phyloP scores from a whole-genome alignment of 768 basidiomycete species.

The Termitomyces sp. region DNA sequence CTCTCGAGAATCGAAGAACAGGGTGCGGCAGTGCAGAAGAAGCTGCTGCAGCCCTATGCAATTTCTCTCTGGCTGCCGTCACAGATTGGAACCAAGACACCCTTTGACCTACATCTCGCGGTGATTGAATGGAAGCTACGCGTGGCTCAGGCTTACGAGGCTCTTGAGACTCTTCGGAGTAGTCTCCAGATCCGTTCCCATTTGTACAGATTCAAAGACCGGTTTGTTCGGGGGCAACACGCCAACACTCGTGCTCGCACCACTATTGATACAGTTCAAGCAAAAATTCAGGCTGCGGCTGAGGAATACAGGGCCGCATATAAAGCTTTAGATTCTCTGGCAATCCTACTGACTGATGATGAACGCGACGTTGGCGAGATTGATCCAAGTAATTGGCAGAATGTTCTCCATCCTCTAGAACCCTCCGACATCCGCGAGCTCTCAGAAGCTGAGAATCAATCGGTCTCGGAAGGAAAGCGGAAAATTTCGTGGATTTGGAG shows the following conservation, averaged over 20 bases:
- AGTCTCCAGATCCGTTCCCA: slow-evolving; percentile 7
- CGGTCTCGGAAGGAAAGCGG: slow-evolving; percentile 2
- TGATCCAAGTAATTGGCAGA: slow-evolving; percentile 4
- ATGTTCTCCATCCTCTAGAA: neutral
- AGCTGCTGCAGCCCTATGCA: neutral
- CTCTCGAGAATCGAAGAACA: neutral
- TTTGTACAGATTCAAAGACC: slow-evolving; percentile 10
- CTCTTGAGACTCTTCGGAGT: slow-evolving; percentile 3
- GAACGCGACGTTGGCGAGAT: too few species aligned
- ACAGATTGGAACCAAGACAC: neutral
- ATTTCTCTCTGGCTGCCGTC: neutral
- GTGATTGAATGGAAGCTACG: neutral
- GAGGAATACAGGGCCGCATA: slow-evolving; percentile 5
- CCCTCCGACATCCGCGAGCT: slow-evolving; percentile 11
- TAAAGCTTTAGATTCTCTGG: neutral
- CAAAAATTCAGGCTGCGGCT: neutral
- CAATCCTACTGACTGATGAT: too few species aligned
- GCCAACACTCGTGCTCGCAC: slow-evolving; percentile 4
- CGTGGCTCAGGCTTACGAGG: slow-evolving; percentile 7
- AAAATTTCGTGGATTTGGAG: slow-evolving; percentile 14
- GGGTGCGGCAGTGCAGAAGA: neutral
- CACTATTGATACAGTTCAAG: neutral
- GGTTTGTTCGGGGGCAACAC: slow-evolving; percentile 7
- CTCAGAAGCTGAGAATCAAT: slow-evolving; percentile 1
- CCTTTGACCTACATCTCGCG: neutral